Percentiles rank a stretch among this genome's conserved stretches.
Evolutionary conservation across 2,329 filamentous ascomycete genomes (phyloP).

Genomic region (Ramichloridium luteum): DNA sequence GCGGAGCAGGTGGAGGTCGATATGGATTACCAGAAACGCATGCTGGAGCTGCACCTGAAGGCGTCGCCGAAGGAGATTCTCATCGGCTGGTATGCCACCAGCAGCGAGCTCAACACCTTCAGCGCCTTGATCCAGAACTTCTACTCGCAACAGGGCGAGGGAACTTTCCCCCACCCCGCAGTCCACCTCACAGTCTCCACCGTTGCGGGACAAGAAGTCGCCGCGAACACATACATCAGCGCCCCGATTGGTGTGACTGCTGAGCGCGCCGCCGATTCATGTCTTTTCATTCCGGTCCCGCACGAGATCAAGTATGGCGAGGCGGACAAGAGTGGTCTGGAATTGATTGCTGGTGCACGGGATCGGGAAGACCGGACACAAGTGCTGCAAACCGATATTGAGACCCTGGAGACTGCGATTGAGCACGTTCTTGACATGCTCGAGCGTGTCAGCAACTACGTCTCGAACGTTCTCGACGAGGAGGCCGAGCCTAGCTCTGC

Average conservation of each 20-base stretch:
- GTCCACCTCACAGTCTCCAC: conserved; percentile 93
- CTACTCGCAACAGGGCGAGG: conserved; percentile 92
- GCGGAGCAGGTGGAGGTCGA: conserved; percentile 98
- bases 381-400: conserved; percentile 73
- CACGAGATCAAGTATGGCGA: conserved; percentile 87
- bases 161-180: conserved; percentile 94
- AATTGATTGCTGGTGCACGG: conserved; percentile 72
- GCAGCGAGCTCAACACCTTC: conserved; percentile 94
- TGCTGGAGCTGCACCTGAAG: conserved; percentile 89
- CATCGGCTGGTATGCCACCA: conserved; percentile 97
- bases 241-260: conserved; percentile 89
- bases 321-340: conserved; percentile 62
- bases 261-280: conserved; percentile 89
- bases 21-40: conserved; percentile 99
- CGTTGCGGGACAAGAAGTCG: conserved; percentile 74
- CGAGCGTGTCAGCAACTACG: conserved; percentile 82
- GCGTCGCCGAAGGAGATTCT: conserved; percentile 87
- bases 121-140: conserved; percentile 98
- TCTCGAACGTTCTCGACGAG: conserved; percentile 88
- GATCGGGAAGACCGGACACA: conserved; percentile 63
- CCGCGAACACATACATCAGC: conserved; percentile 87
- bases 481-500: conserved; percentile 80
- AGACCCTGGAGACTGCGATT: conserved; percentile 72
- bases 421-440: conserved; percentile 82
- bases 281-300: conserved; percentile 93